Evolutionary conservation across 2,329 filamentous ascomycete species (phyloP).

Genomic region (Stachybotrys chartarum): DNA sequence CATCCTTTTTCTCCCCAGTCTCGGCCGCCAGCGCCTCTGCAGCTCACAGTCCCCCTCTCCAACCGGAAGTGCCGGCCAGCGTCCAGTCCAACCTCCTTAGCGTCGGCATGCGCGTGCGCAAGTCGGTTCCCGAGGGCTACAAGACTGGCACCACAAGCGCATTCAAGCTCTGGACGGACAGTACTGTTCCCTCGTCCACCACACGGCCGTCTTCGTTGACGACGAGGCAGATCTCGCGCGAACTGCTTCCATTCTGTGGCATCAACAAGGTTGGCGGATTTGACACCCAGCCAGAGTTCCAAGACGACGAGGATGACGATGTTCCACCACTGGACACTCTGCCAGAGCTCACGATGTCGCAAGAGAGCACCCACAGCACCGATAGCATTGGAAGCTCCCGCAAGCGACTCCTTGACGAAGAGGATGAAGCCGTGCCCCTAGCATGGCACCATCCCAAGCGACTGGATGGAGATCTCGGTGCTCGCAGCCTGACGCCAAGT

Average conservation of each 20-base stretch:
- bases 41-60: conserved; percentile 18
- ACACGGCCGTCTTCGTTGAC: conserved; percentile 5
- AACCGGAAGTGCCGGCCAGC: conserved; percentile 50
- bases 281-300: conserved; percentile 46
- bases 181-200: conserved; percentile 5
- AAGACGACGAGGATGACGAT: conserved; percentile 14
- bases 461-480: conserved; percentile 31
- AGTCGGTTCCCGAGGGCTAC: conserved; percentile 89
- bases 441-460: conserved; percentile 12
- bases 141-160: conserved; percentile 55
- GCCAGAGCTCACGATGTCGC: conserved; percentile 46
- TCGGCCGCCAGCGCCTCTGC: conserved; percentile 26
- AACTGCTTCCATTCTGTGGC: conserved; percentile 75
- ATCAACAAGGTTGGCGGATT: conserved; percentile 68
- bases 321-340: conserved; percentile 30
- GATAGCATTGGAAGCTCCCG: conserved; percentile 21
- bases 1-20: conserved; percentile 49
- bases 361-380: conserved; percentile 41
- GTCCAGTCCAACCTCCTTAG: conserved; percentile 79
- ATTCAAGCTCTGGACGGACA: conserved; percentile 45
- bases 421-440: conserved; percentile 28
- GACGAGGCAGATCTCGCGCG: conserved; percentile 34
- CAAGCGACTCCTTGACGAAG: conserved; percentile 41
- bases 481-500: conserved; percentile 28
- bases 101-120: conserved; percentile 91